Percentiles rank a stretch among this genome's conserved stretches.
These are phyloP conservation scores for Fusarium luffae DNA, from an alignment of 2,329 filamentous ascomycete species.

Conservation along the genomic window DNA sequence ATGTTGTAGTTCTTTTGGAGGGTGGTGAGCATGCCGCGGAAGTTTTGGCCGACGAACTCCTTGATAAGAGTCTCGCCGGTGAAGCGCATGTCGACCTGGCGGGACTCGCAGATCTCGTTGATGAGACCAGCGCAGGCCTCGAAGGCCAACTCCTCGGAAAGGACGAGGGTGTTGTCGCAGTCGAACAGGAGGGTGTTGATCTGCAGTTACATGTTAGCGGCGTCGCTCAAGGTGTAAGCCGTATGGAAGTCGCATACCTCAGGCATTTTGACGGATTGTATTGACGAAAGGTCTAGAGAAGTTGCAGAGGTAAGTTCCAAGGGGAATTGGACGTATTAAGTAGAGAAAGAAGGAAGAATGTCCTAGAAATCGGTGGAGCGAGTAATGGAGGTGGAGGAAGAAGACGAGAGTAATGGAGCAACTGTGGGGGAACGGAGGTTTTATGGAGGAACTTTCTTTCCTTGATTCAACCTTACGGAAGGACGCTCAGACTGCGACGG, in stretches of 20 bases:
- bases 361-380: slow-evolving; percentile 20
- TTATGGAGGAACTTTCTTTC: slow-evolving; percentile 58
- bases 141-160: slow-evolving; percentile 91
- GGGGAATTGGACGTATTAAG: slow-evolving; percentile 21
- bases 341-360: slow-evolving; percentile 18
- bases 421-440: slow-evolving; percentile 32
- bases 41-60: slow-evolving; percentile 94
- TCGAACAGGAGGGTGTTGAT: slow-evolving; percentile 81
- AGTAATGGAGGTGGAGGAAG: slow-evolving; percentile 10
- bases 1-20: slow-evolving; percentile 83
- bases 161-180: slow-evolving; percentile 91
- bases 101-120: slow-evolving; percentile 82
- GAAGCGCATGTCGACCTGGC: slow-evolving; percentile 74
- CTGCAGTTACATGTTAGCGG: slow-evolving; percentile 36
- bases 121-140: slow-evolving; percentile 89
- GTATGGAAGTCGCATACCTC: slow-evolving; percentile 41
- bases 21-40: slow-evolving; percentile 87
- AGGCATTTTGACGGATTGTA: slow-evolving; percentile 48
- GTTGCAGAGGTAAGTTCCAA: not conserved
- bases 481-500: not conserved
- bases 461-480: slow-evolving; percentile 26
- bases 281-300: not conserved
- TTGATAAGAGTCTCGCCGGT: slow-evolving; percentile 81
- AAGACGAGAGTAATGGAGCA: slow-evolving; percentile 17
- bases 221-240: not conserved